These are phyloP conservation scores for Monilinia aucupariae DNA, from an alignment of 2,329 filamentous ascomycete species.

Conservation along the genomic window DNA sequence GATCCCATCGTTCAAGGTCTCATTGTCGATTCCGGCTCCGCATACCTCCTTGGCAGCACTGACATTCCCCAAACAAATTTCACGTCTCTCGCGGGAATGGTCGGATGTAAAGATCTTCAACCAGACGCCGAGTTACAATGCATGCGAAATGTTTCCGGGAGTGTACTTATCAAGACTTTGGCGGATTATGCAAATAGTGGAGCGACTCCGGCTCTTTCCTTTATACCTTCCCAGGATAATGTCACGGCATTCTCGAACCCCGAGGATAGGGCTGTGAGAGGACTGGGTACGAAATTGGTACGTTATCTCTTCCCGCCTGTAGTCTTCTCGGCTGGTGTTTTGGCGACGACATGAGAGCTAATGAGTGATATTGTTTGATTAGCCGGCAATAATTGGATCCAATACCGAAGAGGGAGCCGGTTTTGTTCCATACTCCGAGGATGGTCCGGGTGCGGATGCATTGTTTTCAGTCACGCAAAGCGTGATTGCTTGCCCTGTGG, in stretches of 20 bases:
- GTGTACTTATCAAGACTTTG: conserved; percentile 21
- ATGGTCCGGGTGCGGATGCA: conserved; percentile 18
- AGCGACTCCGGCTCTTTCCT: conserved; percentile 18
- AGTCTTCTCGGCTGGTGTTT: background rate
- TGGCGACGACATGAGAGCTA: background rate
- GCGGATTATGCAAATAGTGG: conserved; percentile 19
- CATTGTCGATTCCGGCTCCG: conserved; percentile 25
- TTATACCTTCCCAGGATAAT: conserved; percentile 14
- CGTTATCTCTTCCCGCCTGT: background rate
- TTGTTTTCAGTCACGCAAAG: conserved; percentile 15
- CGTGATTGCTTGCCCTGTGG: conserved; percentile 18
- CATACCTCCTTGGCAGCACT: conserved; percentile 11
- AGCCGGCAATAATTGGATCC: conserved; percentile 32
- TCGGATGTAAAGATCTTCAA: conserved; percentile 28
- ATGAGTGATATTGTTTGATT: background rate
- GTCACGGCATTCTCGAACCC: background rate
- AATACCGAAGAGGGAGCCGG: conserved; percentile 30
- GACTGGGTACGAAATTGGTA: conserved; percentile 21
- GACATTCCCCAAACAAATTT: conserved; percentile 27
- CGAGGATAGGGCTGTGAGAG: background rate
- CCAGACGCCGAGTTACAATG: conserved; percentile 29
- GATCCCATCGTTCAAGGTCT: conserved; percentile 29
- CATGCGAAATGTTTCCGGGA: conserved; percentile 25
- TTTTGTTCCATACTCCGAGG: conserved; percentile 22
- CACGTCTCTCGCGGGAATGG: conserved; percentile 25